Evolutionary conservation across 2,329 filamentous ascomycete genomes (phyloP).

Genomic region (Colletotrichum cereale): DNA sequence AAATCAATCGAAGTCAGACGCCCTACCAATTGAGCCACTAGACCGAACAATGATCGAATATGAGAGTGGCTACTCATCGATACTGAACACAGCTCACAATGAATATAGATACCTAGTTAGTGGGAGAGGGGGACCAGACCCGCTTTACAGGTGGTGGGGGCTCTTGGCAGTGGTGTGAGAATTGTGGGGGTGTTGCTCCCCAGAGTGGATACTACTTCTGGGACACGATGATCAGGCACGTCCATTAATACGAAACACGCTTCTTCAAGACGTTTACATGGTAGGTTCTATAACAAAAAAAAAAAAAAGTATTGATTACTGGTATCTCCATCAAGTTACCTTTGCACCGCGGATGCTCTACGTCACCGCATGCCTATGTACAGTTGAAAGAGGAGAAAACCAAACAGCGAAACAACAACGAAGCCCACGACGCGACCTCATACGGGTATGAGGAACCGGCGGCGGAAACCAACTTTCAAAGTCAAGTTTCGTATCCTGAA

Average conservation of each 20-base stretch:
- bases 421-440: no score
- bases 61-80: conserved; percentile 5
- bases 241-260: no score
- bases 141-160: no score
- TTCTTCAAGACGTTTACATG: no score
- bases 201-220: no score
- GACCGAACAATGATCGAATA: conserved; percentile 2
- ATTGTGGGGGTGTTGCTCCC: no score
- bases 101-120: background rate
- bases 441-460: background rate
- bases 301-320: no score
- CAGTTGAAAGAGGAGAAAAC: background rate
- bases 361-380: conserved; percentile 2
- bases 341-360: conserved; percentile 4
- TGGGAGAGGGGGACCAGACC: no score
- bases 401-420: background rate
- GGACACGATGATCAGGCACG: background rate
- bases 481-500: background rate
- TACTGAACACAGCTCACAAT: no score
- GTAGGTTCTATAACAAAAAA: no score
- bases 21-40: conserved; percentile 3
- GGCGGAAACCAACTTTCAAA: background rate
- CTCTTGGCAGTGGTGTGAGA: no score
- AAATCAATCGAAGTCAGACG: conserved; percentile 11
- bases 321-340: conserved; percentile 3